A percentile compares a stretch with the other conserved stretches of the same genome.
Conservation (phyloP, 176 grass and related monocot genomes). For the Bromus sterilis region DNA sequence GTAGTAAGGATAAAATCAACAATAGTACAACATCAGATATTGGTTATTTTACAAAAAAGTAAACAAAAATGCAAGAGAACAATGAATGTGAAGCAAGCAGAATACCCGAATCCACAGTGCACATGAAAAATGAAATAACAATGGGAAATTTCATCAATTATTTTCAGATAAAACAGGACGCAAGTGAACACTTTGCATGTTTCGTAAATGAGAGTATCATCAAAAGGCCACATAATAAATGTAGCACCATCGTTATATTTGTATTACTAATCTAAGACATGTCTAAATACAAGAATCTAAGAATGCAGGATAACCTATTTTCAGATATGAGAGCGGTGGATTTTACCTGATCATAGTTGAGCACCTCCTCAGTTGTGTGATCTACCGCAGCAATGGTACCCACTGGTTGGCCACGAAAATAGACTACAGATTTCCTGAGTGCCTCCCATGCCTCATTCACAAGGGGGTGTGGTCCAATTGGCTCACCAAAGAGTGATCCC, state of each 20-base stretch:
- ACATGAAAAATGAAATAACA: not conserved
- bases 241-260: not conserved
- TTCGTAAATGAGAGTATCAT: not conserved
- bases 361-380: conserved; percentile 69
- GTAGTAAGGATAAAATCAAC: not conserved
- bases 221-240: not conserved
- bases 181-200: not conserved
- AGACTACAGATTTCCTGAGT: conserved; percentile 63
- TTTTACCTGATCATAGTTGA: conserved; percentile 94
- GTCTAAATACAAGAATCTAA: not conserved
- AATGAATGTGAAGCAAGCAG: not conserved
- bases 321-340: not conserved
- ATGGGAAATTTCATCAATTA: not conserved
- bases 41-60: not conserved
- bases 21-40: not conserved
- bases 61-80: not conserved
- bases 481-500: conserved; percentile 24
- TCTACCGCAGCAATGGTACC: conserved; percentile 65
- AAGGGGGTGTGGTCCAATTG: conserved; percentile 39
- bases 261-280: not conserved
- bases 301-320: not conserved
- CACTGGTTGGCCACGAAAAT: conserved; percentile 65
- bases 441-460: conserved; percentile 77
- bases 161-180: not conserved
- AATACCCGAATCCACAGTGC: not conserved